Evolutionary conservation across 768 basidiomycete species (phyloP), one percentile per base, ranked within the genome.

Genomic region (Tulasnella sp.): DNA sequence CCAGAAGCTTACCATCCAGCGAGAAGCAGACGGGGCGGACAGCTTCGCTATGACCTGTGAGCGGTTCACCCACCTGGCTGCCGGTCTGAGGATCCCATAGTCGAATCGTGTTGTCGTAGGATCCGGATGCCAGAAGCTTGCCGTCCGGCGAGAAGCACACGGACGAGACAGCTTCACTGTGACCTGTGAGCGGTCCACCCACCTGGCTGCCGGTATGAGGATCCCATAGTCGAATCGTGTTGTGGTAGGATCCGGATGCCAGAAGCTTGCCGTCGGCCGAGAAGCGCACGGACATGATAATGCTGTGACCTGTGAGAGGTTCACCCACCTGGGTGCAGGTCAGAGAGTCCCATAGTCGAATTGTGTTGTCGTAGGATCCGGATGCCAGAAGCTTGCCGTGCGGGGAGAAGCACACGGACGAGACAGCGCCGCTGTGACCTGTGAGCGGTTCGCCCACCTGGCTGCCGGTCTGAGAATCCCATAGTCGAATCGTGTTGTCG

Each of bases 301-400:
- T 98, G 88, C 94, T 89, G 84, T 99, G 97, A 0, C 97, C 97
- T 84, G 92, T 94, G 82, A 98, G 87, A 0, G 94, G 94, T 78
- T 96, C 94, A 16, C 97, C 96, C 28, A 95, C 88, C 0, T 94
- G 88, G 83, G 95, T 95, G 37, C 97, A 96, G 0, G 93, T 93
- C 85, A 93, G 94, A 22, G 96, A 96, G 83, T 98, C 94, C 97
- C 97, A 99, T 80, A 98, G 86, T 75, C 96, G 64, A 34, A 82
- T 64, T 20, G 48, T 77, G 1, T 54, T 20, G 40, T 80, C 80
- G 0, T 1, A 0, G 16, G 75, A 82, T 22, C 79, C 81, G 8
- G 81, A 72, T 31, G 58, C 76, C n/a, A 82, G 48, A 41, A 42
- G 24, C 46, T 76, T 76, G 41, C 75, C 37, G 46, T 76, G 48